phyloP scores from a whole-genome alignment of 2,329 filamentous ascomycete species.

The Chaetomium sp. region DNA sequence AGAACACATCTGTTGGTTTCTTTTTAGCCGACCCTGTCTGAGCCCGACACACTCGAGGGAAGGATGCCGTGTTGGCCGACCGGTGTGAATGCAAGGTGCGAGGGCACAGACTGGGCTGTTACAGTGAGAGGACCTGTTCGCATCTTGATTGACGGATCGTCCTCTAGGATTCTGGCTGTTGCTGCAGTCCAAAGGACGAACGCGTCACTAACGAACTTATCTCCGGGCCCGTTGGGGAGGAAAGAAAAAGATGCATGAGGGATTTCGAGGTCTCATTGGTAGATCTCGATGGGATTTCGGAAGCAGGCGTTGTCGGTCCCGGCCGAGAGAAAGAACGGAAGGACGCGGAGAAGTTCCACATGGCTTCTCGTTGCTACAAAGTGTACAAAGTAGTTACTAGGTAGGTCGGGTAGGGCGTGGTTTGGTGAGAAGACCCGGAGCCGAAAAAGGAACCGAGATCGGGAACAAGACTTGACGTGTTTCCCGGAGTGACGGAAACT shows the following conservation, averaged over 20 bases:
- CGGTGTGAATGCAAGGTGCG: constrained; percentile 11
- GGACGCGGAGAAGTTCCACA: not conserved
- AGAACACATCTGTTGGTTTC: not conserved
- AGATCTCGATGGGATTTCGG: not conserved
- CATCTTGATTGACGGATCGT: not conserved
- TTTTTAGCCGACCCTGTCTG: constrained; percentile 5
- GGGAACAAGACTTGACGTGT: not conserved
- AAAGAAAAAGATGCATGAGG: not conserved
- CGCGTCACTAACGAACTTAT: not conserved
- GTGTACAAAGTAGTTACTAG: too few relatives aligned
- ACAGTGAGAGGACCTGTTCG: not conserved
- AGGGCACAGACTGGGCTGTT: not conserved
- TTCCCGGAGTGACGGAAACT: not conserved
- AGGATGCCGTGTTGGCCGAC: constrained; percentile 13
- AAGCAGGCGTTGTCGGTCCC: not conserved
- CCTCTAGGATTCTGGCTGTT: not conserved
- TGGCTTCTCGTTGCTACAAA: not conserved
- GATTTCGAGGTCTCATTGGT: not conserved
- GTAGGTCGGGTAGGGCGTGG: too few relatives aligned
- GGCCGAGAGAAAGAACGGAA: not conserved
- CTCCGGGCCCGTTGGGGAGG: not conserved
- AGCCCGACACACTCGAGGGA: not conserved
- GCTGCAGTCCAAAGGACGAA: not conserved
- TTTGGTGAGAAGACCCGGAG: not conserved
- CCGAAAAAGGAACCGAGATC: not conserved